Percentiles rank a stretch among this genome's conserved stretches.
Evolutionary conservation across 768 basidiomycete genomes (phyloP).

Genomic region (Boletus pseudopeckii): DNA sequence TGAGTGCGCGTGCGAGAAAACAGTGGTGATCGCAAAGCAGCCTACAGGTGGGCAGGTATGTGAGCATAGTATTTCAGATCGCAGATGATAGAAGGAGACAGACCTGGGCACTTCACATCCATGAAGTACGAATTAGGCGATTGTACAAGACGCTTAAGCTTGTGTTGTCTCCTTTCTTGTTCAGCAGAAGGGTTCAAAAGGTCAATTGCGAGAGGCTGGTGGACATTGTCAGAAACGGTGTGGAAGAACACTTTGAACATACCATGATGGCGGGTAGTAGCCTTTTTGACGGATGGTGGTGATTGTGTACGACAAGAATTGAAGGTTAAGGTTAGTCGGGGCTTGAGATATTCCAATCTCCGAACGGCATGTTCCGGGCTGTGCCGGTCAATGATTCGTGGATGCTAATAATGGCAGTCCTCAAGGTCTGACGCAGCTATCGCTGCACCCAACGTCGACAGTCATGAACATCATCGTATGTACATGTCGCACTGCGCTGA

Average conservation of each 20-base stretch:
- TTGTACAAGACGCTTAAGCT: slow-evolving; percentile 99
- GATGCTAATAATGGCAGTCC: neutral
- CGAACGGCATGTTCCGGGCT: slow-evolving; percentile 16
- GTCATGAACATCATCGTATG: slow-evolving; percentile 77
- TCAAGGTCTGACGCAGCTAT: slow-evolving; percentile 4
- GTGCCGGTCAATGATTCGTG: neutral
- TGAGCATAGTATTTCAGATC: neutral
- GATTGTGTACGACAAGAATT: slow-evolving; percentile 17
- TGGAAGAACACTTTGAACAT: neutral
- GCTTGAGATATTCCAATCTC: slow-evolving; percentile 16
- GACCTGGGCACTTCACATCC: slow-evolving; percentile 99
- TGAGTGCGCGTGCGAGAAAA: slow-evolving; percentile 99
- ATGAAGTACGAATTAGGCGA: slow-evolving; percentile 99
- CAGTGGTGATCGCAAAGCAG: slow-evolving; percentile 93
- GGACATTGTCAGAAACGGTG: slow-evolving; percentile 5
- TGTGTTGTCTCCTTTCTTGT: slow-evolving; percentile 87
- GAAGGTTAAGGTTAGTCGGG: slow-evolving; percentile 26
- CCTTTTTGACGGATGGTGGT: slow-evolving; percentile 20
- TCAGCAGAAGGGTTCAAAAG: slow-evolving; percentile 94
- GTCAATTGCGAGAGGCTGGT: slow-evolving; percentile 92
- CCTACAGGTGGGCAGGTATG: slow-evolving; percentile 42
- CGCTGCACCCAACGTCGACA: slow-evolving; percentile 17
- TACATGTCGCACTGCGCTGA: neutral
- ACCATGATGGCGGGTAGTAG: slow-evolving; percentile 19
- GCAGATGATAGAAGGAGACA: slow-evolving; percentile 25